Conservation (phyloP, 2,329 filamentous ascomycete genomes). For the Nectriaceae sp. region DNA sequence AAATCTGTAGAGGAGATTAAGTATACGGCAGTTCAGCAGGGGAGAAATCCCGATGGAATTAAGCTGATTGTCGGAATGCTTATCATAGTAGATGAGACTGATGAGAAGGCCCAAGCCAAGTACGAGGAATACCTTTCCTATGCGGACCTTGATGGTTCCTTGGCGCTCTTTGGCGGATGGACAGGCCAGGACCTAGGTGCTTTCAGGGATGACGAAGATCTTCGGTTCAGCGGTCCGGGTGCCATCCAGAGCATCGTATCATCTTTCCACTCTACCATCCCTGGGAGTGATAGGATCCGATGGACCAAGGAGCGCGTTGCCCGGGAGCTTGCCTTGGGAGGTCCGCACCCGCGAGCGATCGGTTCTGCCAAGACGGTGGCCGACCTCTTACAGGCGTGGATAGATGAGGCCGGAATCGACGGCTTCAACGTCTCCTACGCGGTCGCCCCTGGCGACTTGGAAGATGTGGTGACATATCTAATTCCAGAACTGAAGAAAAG, state of each 20-base stretch:
- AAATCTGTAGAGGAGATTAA: slow-evolving; percentile 12
- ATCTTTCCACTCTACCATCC: slow-evolving; percentile 13
- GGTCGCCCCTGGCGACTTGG: slow-evolving; percentile 15
- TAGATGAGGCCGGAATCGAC: slow-evolving; percentile 6
- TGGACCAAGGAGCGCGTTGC: slow-evolving; percentile 60
- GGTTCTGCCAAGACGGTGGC: slow-evolving; percentile 4
- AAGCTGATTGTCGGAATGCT: slow-evolving; percentile 13
- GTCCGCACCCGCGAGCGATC: neutral
- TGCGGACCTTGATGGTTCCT: slow-evolving; percentile 10
- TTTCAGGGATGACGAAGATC: slow-evolving; percentile 9
- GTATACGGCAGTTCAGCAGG: slow-evolving; percentile 2
- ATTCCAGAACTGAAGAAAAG: slow-evolving; percentile 11
- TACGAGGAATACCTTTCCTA: slow-evolving; percentile 10
- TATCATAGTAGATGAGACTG: slow-evolving; percentile 8
- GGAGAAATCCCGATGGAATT: slow-evolving; percentile 9
- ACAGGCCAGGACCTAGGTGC: slow-evolving; percentile 11
- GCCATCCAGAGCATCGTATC: slow-evolving; percentile 35
- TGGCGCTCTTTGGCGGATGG: slow-evolving; percentile 15
- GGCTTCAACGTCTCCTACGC: slow-evolving; percentile 36
- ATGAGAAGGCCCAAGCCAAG: slow-evolving; percentile 10
- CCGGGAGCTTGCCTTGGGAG: slow-evolving; percentile 50
- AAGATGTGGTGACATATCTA: slow-evolving; percentile 13
- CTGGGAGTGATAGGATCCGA: slow-evolving; percentile 26
- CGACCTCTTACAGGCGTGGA: slow-evolving; percentile 9
- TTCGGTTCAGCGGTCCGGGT: slow-evolving; percentile 2